Base-by-base conservation (phyloP, 495 filamentous ascomycete species). In the Trichoderma orchidacearum region DNA sequence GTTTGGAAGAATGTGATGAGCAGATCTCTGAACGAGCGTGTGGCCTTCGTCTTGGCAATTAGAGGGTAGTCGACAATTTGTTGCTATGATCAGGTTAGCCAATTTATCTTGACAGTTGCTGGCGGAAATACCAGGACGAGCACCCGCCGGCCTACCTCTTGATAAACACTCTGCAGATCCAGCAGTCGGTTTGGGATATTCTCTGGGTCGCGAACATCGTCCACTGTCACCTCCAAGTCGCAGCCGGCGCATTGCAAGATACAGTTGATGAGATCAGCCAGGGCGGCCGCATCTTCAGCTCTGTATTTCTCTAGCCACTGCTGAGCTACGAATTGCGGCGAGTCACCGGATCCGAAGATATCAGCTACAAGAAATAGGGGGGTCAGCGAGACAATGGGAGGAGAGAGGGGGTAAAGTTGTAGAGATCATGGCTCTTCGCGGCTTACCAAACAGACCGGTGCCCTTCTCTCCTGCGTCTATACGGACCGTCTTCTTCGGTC, bases 41-140 rank as follows among this genome's bases (percentile, higher is more conserved):
- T 83, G 36, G 76, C 80, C 65, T 85, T 90, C 13, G 79, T 76
- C 66, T 84, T 88, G 9, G 89, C 89, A 21, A 94, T 85, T 15
- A 98, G 78, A n/a, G 93, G 94, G 63, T 97, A 98, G 27, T 96
- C 94, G 17, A 86, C 81, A 38, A 90, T 84, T 38, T 83, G 82
- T 68, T 87, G 81, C 70, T 86, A 58, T 28, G 50, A 57, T 36
- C 29, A 17, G 13, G 52, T 69, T 57, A 69, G 73, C 56, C 67
- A 57, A 30, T 31, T 32, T 18, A 7, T 15, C 54, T 30, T 15
- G 55, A 28, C 4, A 53, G 0, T 34, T 17, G 1, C 41, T 23
- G 7, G 11, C 51, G 9, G 55, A 18, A 17, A 30, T 17, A 36
- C 23, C 1, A 21, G 30, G 28, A 67, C 76, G 61, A n/a, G n/a